Base-by-base conservation (phyloP, 1,284 basidiomycete species). In the Cystobasidiaceae sp. region DNA sequence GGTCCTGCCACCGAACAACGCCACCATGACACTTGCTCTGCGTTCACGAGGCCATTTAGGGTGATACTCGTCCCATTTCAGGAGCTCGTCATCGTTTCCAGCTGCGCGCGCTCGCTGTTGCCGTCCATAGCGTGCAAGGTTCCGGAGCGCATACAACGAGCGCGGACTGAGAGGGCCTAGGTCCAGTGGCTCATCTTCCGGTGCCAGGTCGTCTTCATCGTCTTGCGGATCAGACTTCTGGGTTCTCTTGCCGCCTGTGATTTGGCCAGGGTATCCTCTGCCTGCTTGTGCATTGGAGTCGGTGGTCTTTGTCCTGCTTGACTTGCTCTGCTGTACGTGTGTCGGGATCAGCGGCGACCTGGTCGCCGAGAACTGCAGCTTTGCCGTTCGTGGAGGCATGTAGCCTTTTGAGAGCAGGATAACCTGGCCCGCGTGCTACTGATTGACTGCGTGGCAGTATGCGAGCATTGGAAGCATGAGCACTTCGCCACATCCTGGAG, bases 11-110 rank as follows among this genome's bases (percentile, higher is more conserved):
- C 39, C 54, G 45, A 67, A 64, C 23, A 67, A 19, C 5, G 60
- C 52, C 7, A 67, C 66, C 45, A 63, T 48, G 23, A 67, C 66
- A 6, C 61, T 61, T 7, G 66, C 66, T 39, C 66, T 17, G 37
- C 66, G 60, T 32, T 41, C 41, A n/a, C 50, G 41, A 1, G 66
- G 66, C 46, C 57, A 67, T 27, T 51, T 39, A 27, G 34, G 55
- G 15, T 62, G 41, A 15, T 43, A 43, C 19, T 21, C 15, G 32
- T 56, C 54, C 54, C 54, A 56, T 23, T 37, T 25, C n/a, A n/a
- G n/a, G 27, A 17, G 13, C 27, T 28, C 39, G 44, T 43, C 25
- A 17, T 44, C 54, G 50, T 25, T 51, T 30, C 19, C 30, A 39
- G 28, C 49, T 23, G 49, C 37, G 17, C 32, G 23, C 13, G 9